Base-by-base conservation (phyloP, 2,329 filamentous ascomycete species). In the Aspergillus latus region DNA sequence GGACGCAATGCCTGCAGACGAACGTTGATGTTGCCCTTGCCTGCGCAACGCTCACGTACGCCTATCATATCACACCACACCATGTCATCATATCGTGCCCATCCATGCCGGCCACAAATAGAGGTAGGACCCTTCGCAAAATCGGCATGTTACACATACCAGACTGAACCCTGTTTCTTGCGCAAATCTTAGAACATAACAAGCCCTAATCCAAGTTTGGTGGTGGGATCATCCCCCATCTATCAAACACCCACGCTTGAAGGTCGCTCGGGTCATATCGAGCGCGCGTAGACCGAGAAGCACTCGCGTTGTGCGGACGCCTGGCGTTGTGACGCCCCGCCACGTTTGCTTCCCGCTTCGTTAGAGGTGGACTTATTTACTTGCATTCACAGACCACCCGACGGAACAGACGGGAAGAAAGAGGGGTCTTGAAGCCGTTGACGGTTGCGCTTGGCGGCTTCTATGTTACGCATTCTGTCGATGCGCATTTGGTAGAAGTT, bases 401-500 rank as follows among this genome's bases (percentile, higher is more conserved):
- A 88, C 2, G 93, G 93, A 1, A 94, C 91, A 42, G 89, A 88
- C 1, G 94, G 94, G 68, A 97, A 97, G 57, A 88, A 84, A 28
- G 82, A 84, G 1, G 91, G 89, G 68, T 92, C 88, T 60, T 84
- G 87, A 58, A 96, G 73, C 44, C 91, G 84, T 71, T 97, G 90
- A 43, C 87, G 85, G 67, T 93, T 94, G 51, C 89, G 82, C 73
- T 87, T 95, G 9, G 91, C 88, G 52, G 87, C 80, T 68, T 94
- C 90, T n/a, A 84, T 83, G 71, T 89, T 88, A 43, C 87, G 83
- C 68, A 92, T 87, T 69, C 88, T 88, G 70, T 91, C 86, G 49
- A 96, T 71, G 13, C 94, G 86, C 77, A 92, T 90, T 64, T 93
- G 88, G 70, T 91, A 95, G 74, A 99, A 96, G 28, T 85, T 83